These are phyloP conservation scores for Selaginella moellendorffii DNA, from an alignment of 75 land plant species.

Conservation along the genomic window DNA sequence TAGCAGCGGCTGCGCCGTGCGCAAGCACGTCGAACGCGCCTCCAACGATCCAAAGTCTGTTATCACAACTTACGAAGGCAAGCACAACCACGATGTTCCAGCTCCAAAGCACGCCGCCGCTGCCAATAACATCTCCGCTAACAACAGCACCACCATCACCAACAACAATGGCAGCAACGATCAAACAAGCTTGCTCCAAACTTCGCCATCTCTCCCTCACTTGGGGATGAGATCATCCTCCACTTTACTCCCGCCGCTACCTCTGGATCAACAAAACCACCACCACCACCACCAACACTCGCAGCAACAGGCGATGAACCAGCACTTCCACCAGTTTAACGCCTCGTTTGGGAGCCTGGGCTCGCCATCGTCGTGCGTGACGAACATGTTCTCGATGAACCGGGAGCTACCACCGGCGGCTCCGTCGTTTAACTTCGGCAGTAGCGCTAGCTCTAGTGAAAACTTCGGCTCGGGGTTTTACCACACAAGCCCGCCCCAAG, in stretches of 20 bases:
- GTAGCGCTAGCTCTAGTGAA: background rate
- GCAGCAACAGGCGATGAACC: background rate
- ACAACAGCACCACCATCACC: background rate
- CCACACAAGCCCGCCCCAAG: too few relatives aligned
- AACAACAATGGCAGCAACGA: background rate
- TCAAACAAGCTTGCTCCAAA: too few relatives aligned
- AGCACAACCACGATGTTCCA: conserved; percentile 69
- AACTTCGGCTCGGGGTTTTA: too few relatives aligned
- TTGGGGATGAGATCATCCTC: background rate
- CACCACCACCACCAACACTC: background rate
- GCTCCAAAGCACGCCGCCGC: background rate
- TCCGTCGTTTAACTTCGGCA: background rate
- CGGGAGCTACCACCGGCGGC: background rate
- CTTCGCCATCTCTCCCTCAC: background rate
- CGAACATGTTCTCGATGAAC: background rate
- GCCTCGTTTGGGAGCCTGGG: background rate
- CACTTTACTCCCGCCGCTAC: too few relatives aligned
- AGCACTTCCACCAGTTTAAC: background rate
- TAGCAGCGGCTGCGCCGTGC: conserved; percentile 42
- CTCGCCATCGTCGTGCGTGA: background rate
- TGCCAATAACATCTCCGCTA: background rate
- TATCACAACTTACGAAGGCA: conserved; percentile 72
- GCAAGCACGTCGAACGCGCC: conserved; percentile 66
- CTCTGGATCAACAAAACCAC: background rate
- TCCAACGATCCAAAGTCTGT: conserved; percentile 58